Percentiles rank a stretch among this genome's conserved stretches.
Conservation (phyloP, 768 basidiomycete genomes). For the Daedaleopsis nitida region DNA sequence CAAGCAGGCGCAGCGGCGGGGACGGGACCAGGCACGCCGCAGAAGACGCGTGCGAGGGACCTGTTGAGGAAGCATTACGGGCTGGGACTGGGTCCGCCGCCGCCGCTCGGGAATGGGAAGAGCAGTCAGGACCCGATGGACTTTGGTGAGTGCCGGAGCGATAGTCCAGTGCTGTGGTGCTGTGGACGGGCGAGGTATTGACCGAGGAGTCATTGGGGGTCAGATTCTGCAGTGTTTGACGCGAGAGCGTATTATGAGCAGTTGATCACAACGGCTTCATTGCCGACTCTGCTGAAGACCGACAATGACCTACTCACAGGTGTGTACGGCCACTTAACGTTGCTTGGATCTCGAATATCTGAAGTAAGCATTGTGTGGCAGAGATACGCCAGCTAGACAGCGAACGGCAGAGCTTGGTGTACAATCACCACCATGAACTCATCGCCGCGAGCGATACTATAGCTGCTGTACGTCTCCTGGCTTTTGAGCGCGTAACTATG, state of each 20-base stretch:
- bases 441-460: constrained; percentile 94
- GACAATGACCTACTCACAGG: constrained; percentile 84
- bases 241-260: constrained; percentile 85
- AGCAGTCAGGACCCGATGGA: constrained; percentile 75
- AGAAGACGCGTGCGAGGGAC: constrained; percentile 61
- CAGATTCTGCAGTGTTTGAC: constrained; percentile 83
- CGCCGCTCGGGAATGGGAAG: constrained; percentile 52
- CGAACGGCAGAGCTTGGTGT: constrained; percentile 88
- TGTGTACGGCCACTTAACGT: constrained; percentile 26
- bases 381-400: constrained; percentile 88
- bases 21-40: constrained; percentile 9
- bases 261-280: constrained; percentile 77
- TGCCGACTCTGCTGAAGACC: constrained; percentile 70
- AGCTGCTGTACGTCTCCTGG: constrained; percentile 57
- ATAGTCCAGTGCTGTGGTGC: no score
- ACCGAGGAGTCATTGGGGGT: background rate
- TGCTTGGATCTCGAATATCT: background rate
- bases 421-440: constrained; percentile 94
- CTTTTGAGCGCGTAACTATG: no score
- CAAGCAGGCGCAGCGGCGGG: background rate
- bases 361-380: constrained; percentile 29
- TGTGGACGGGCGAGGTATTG: no score
- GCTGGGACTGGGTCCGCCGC: constrained; percentile 72
- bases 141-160: constrained; percentile 50
- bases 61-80: constrained; percentile 87